phyloP scores from a whole-genome alignment of 2,329 filamentous ascomycete species.

The Didymella segeticola region DNA sequence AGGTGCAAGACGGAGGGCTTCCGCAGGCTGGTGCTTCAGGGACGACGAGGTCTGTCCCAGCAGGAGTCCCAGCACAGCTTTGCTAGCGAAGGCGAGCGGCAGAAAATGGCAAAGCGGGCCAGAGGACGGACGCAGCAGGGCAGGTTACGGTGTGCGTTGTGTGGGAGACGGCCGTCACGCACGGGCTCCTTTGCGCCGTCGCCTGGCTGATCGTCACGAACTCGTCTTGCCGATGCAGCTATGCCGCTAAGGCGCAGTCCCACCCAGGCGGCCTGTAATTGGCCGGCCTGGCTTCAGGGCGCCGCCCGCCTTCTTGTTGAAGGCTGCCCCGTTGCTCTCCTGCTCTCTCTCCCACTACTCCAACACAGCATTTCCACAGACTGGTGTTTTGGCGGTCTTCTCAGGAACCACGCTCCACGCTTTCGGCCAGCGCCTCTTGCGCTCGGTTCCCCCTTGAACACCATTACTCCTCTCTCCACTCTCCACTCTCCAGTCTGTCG shows the following conservation, averaged over 20 bases:
- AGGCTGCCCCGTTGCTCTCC: slow-evolving; percentile 33
- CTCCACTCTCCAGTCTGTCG: slow-evolving; percentile 33
- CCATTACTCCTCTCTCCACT: slow-evolving; percentile 36
- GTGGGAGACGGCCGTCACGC: slow-evolving; percentile 1
- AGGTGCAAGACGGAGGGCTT: slow-evolving; percentile 15
- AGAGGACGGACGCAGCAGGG: slow-evolving; percentile 1
- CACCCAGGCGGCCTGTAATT: slow-evolving; percentile 18
- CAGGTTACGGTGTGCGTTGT: slow-evolving; percentile 14
- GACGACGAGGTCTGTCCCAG: neutral
- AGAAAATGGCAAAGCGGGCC: too few relatives aligned
- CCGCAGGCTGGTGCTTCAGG: slow-evolving; percentile 13
- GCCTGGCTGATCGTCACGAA: slow-evolving; percentile 16
- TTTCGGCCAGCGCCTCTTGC: slow-evolving; percentile 52
- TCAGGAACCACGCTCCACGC: slow-evolving; percentile 44
- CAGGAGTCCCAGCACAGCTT: too few relatives aligned
- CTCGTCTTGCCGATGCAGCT: slow-evolving; percentile 8
- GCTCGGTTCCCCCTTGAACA: slow-evolving; percentile 45
- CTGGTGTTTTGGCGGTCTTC: slow-evolving; percentile 47
- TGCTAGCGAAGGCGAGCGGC: too few relatives aligned
- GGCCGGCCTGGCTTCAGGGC: slow-evolving; percentile 23
- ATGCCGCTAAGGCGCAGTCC: slow-evolving; percentile 18
- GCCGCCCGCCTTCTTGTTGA: slow-evolving; percentile 32
- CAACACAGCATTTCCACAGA: slow-evolving; percentile 31
- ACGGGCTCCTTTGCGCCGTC: slow-evolving; percentile 12
- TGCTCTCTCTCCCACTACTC: slow-evolving; percentile 34